A percentile compares a stretch with the other conserved stretches of the same genome.
Evolutionary conservation across 148 eudicot genomes (phyloP).

Genomic region (Talinum fruticosum): DNA sequence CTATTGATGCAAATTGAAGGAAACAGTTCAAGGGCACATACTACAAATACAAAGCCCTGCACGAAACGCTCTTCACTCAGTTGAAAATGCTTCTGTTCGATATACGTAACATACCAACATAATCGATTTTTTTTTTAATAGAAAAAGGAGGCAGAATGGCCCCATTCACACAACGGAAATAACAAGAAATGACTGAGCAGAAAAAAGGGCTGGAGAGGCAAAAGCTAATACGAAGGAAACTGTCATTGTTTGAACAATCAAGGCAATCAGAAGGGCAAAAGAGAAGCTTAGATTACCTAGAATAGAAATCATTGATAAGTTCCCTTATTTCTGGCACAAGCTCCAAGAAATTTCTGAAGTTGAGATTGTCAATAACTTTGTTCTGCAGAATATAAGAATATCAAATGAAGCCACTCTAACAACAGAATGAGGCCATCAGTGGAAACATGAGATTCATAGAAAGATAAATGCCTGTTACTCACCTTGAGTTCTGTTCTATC

Average conservation of each 20-base stretch:
- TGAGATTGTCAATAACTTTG: constrained; percentile 90
- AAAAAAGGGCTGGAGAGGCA: too few relatives aligned
- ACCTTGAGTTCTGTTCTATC: constrained; percentile 93
- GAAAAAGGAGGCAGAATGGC: not conserved
- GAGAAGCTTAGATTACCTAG: constrained; percentile 50
- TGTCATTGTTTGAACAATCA: not conserved
- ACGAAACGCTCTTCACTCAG: too few relatives aligned
- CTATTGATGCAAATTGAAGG: too few relatives aligned
- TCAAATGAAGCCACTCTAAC: constrained; percentile 5
- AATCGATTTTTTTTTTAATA: not conserved
- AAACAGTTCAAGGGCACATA: too few relatives aligned
- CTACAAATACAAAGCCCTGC: too few relatives aligned
- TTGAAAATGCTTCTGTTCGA: not conserved
- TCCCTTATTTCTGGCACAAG: constrained; percentile 95
- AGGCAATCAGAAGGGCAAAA: not conserved
- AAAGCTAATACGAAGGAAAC: not conserved
- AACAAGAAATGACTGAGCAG: not conserved
- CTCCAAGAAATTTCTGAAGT: constrained; percentile 89
- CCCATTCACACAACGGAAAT: not conserved
- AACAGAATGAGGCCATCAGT: not conserved
- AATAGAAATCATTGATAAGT: constrained; percentile 84
- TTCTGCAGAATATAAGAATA: constrained; percentile 43
- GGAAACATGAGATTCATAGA: not conserved
- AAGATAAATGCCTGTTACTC: constrained; percentile 20
- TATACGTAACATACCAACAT: not conserved